These are phyloP conservation scores for Amorphotheca resinae DNA, from an alignment of 495 filamentous ascomycete genomes.

Conservation along the genomic window DNA sequence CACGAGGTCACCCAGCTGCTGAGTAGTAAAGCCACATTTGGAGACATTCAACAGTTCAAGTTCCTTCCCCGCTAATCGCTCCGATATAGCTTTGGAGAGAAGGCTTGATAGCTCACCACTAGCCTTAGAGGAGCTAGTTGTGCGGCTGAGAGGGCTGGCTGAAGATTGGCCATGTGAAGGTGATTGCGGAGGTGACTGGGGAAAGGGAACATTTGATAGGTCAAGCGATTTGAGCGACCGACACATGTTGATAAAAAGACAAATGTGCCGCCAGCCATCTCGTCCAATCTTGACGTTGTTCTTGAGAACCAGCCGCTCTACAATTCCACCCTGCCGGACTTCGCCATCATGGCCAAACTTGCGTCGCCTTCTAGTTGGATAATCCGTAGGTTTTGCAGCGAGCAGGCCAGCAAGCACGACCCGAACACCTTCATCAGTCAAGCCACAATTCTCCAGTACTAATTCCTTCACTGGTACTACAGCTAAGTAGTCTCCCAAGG, in stretches of 20 bases:
- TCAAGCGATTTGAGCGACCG: constrained; percentile 77
- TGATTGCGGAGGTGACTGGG: constrained; percentile 27
- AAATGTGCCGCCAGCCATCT: constrained; percentile 87
- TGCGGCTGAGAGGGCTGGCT: constrained; percentile 9
- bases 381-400: constrained; percentile 55
- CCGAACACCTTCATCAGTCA: constrained; percentile 75
- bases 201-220: constrained; percentile 76
- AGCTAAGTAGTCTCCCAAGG: constrained; percentile 85
- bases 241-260: constrained; percentile 80
- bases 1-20: constrained; percentile 59
- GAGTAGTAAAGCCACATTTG: constrained; percentile 57
- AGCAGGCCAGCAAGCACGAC: constrained; percentile 79
- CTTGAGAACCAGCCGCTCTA: constrained; percentile 84
- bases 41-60: constrained; percentile 78
- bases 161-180: constrained; percentile 5
- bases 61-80: constrained; percentile 59
- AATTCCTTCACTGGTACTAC: constrained; percentile 82
- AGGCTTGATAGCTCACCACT: constrained; percentile 30
- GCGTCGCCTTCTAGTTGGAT: constrained; percentile 27
- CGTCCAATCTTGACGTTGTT: constrained; percentile 71
- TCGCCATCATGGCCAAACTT: constrained; percentile 24
- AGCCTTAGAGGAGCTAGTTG: constrained; percentile 6
- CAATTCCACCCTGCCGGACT: constrained; percentile 45
- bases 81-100: constrained; percentile 60
- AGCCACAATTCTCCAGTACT: constrained; percentile 70